phyloP scores from a whole-genome alignment of 192 early-diverging fungal species.

The Phycomyces nitens region DNA sequence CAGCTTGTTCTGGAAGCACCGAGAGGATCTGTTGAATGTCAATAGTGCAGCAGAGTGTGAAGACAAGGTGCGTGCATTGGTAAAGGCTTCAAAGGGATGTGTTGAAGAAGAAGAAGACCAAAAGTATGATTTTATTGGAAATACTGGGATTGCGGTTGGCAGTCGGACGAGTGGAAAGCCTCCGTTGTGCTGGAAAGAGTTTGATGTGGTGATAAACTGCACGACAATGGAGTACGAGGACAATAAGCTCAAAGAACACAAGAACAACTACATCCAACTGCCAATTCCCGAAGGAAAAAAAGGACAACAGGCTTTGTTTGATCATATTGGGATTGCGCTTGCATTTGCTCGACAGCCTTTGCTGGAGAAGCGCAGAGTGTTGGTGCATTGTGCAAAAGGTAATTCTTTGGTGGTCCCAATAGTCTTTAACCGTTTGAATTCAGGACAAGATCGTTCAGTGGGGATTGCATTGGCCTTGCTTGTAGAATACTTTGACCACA shows the following conservation, averaged over 20 bases:
- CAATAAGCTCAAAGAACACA: constrained; percentile 18
- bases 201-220: constrained; percentile 84
- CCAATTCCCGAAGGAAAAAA: constrained; percentile 87
- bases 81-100: constrained; percentile 20
- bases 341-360: constrained; percentile 47
- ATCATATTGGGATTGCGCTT: constrained; percentile 55
- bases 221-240: constrained; percentile 51
- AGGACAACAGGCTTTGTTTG: constrained; percentile 64
- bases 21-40: constrained; percentile 28
- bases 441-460: constrained; percentile 74
- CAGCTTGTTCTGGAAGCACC: constrained; percentile 63
- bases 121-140: constrained; percentile 50
- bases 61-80: constrained; percentile 30
- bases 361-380: constrained; percentile 37
- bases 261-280: constrained; percentile 59
- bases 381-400: constrained; percentile 82
- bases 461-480: constrained; percentile 72
- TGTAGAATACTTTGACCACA: constrained; percentile 50
- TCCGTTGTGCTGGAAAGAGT: constrained; percentile 58
- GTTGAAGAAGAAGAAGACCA: constrained; percentile 7
- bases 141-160: constrained; percentile 65
- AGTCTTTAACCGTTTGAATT: neutral
- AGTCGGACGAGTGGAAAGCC: constrained; percentile 43
- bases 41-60: constrained; percentile 33
- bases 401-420: neutral